These are phyloP conservation scores for Tilletia setariae DNA, from an alignment of 1,284 basidiomycete species.

Conservation along the genomic window DNA sequence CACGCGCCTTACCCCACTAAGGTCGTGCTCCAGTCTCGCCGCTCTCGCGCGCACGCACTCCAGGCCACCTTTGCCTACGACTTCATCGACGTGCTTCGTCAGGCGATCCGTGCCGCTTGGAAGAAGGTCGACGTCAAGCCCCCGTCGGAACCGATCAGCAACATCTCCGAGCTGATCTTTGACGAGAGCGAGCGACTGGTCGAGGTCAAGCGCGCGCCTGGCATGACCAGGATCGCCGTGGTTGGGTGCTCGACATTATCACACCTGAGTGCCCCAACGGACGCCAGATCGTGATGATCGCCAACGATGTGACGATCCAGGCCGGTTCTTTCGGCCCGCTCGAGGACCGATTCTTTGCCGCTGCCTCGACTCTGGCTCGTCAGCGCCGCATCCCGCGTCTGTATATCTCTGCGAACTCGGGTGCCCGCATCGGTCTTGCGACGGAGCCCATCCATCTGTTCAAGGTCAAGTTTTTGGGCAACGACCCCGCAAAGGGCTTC, in stretches of 20 bases:
- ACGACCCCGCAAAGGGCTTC: slow-evolving; percentile 86
- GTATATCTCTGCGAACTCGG: slow-evolving; percentile 97
- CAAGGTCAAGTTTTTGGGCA: slow-evolving; percentile 85
- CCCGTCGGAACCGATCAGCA: slow-evolving; percentile 40
- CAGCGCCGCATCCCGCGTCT: slow-evolving; percentile 83
- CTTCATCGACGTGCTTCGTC: slow-evolving; percentile 97
- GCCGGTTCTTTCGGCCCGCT: slow-evolving; percentile 95
- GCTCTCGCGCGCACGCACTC: slow-evolving; percentile 97
- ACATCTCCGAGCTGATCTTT: slow-evolving; percentile 70
- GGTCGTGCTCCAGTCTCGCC: slow-evolving; percentile 97
- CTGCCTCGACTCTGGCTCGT: slow-evolving; percentile 89
- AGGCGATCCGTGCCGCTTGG: slow-evolving; percentile 93
- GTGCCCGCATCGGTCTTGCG: slow-evolving; percentile 91
- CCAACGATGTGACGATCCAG: slow-evolving; percentile 98
- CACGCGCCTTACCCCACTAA: slow-evolving; percentile 79
- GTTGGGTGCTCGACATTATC: slow-evolving; percentile 88
- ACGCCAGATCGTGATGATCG: slow-evolving; percentile 81
- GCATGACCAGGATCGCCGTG: slow-evolving; percentile 95
- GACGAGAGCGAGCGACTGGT: slow-evolving; percentile 87
- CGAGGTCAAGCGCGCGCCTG: slow-evolving; percentile 85
- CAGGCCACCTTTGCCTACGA: slow-evolving; percentile 98
- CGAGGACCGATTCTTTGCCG: slow-evolving; percentile 95
- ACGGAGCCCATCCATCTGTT: slow-evolving; percentile 88
- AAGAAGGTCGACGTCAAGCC: slow-evolving; percentile 63
- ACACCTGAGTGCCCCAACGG: slow-evolving; percentile 93